Conservation (phyloP, 2,329 filamentous ascomycete genomes). For the Apiospora rasikravindrae region DNA sequence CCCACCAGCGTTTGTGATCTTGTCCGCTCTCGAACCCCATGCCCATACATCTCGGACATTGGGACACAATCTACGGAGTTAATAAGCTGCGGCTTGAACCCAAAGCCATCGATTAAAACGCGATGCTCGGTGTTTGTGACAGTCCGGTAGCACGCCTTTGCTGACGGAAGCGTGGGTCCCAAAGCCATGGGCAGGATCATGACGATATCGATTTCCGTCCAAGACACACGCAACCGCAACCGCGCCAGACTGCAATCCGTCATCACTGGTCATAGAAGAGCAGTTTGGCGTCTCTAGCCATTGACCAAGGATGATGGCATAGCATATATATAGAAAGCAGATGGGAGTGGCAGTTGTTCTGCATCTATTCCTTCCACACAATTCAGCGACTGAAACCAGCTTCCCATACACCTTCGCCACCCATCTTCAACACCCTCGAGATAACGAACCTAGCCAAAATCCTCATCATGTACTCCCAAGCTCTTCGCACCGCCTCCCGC, state of each 20-base stretch:
- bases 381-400: background rate
- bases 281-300: background rate
- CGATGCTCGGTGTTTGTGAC: background rate
- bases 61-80: background rate
- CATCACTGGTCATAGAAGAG: background rate
- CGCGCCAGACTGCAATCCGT: background rate
- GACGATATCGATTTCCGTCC: constrained; percentile 9
- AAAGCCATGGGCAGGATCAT: background rate
- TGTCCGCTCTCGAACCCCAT: no score
- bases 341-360: background rate
- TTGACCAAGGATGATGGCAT: background rate
- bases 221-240: background rate
- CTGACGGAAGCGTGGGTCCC: background rate
- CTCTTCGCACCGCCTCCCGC: background rate
- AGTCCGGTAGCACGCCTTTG: background rate
- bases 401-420: rapidly evolving
- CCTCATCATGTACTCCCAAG: background rate
- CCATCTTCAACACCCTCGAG: no score
- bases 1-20: background rate
- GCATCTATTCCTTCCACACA: background rate
- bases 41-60: background rate
- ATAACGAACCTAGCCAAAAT: background rate
- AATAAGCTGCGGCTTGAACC: background rate
- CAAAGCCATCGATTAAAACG: background rate
- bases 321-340: background rate